Base-by-base conservation (phyloP, 176 grass and related monocot genomes). In the Chloris gayana region DNA sequence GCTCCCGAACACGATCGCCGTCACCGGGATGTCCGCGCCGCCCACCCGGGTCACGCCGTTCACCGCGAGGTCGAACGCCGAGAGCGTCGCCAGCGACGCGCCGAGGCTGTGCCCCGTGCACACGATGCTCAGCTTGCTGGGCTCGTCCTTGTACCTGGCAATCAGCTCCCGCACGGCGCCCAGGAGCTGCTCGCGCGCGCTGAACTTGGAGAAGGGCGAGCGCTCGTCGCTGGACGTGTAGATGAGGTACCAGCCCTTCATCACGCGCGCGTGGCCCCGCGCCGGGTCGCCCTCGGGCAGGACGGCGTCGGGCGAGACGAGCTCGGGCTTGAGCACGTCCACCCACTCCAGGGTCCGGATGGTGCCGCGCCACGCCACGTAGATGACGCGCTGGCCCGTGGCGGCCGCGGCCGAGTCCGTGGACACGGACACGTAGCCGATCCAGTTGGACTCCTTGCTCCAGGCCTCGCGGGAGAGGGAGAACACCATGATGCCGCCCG, bases 371-470 rank as follows among this genome's bases (percentile, higher is more conserved):
- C 84, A 90, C 21, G 86, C 88, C 5, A 94, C 67, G 75, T 89
- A 92, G 77, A 98, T 94, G 54, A 94, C 92, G 44, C 95, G 95
- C 15, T 74, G 87, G 31, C 92, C 83, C 54, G 87, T 37, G 41
- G 87, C 86, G 18, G 84, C 78, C 9, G 60, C 85, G 38, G 87
- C 88, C 73, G 74, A 74, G 83, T 88, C 88, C n/a, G 76, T 83
- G 2, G 92, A 94, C 30, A 94, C 88, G 27, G 89, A 70, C 19
- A 98, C 88, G 65, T 94, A 94, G 54, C 95, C 92, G 0, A 98
- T 89, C 95, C 95, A 98, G 74, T 98, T 98, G 31, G 92, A 94
- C 85, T 94, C 89, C 85, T 89, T 94, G 87, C 90, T 98, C 95
- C 95, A 98, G 4, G 92, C 92, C 66, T 92, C 92, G 7, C 84